Evolutionary conservation across 1,284 basidiomycete genomes (phyloP).

Genomic region (Ceratobasidium sp.): DNA sequence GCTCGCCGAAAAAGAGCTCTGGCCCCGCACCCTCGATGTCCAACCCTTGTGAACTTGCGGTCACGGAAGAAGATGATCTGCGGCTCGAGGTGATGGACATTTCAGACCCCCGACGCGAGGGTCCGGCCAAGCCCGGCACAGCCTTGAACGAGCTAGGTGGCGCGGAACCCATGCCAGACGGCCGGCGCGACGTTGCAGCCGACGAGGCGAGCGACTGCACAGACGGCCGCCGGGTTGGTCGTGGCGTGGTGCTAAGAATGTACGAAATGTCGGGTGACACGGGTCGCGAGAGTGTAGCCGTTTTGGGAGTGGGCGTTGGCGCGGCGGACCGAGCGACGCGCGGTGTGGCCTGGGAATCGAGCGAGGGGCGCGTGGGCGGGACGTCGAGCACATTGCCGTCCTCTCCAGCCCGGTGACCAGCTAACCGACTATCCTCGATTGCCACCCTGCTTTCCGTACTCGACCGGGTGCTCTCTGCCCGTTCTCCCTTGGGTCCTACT

Average conservation of each 20-base stretch:
- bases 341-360: constrained; percentile 30
- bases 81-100: constrained; percentile 10
- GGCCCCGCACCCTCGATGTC: constrained; percentile 25
- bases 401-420: not conserved
- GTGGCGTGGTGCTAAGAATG: constrained; percentile 32
- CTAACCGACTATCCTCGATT: constrained; percentile 6
- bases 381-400: constrained; percentile 17
- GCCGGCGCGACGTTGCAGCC: not conserved
- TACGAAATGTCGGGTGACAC: constrained; percentile 32
- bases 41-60: constrained; percentile 25
- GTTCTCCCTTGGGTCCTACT: not conserved
- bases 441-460: constrained; percentile 27
- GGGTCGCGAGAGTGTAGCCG: not conserved
- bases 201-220: constrained; percentile 10
- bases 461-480: not conserved
- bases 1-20: constrained; percentile 31
- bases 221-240: not conserved
- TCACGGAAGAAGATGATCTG: constrained; percentile 13
- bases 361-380: constrained; percentile 5
- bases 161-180: not conserved
- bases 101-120: constrained; percentile 26
- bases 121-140: not conserved
- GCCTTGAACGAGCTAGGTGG: constrained; percentile 18
- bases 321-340: not conserved
- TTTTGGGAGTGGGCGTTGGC: not conserved